Percentiles rank a stretch among this genome's conserved stretches.
These are phyloP conservation scores for Lasiosphaeris hirsuta DNA, from an alignment of 495 filamentous ascomycete species.

Conservation along the genomic window DNA sequence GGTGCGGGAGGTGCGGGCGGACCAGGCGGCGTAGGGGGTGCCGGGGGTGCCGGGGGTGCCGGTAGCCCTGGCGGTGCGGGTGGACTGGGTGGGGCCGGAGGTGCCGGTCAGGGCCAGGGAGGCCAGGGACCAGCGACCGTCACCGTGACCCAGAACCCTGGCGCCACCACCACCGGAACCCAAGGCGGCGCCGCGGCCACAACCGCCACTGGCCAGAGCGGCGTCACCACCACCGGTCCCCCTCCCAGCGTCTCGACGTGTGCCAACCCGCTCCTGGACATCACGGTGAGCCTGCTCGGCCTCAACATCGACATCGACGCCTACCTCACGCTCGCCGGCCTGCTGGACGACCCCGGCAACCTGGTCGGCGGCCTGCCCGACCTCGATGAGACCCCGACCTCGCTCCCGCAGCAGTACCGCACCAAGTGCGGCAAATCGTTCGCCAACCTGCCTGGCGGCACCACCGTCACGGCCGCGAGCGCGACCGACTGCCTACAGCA, in stretches of 20 bases:
- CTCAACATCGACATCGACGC: conserved; percentile 14
- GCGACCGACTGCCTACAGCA: conserved; percentile 7
- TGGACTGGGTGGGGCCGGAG: no score
- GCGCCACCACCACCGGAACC: neutral
- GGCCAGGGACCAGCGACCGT: neutral
- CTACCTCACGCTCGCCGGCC: conserved; percentile 11
- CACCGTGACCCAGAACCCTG: neutral
- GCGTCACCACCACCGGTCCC: neutral
- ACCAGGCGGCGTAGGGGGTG: no score
- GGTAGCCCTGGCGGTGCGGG: no score
- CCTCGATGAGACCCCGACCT: neutral
- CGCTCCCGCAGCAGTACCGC: conserved; percentile 5
- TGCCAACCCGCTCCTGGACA: neutral
- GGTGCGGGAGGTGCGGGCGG: no score
- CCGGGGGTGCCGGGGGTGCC: no score
- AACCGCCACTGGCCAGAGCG: neutral
- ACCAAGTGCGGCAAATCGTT: conserved; percentile 9
- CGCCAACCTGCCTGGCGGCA: neutral
- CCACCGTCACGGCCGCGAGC: conserved; percentile 10
- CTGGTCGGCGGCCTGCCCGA: conserved; percentile 1
- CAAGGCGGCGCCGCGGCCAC: neutral
- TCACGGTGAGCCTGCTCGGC: conserved; percentile 9
- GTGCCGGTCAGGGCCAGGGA: no score
- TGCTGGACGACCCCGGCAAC: conserved; percentile 1
- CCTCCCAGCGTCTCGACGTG: neutral